A percentile compares a stretch with the other conserved stretches of the same genome.
Evolutionary conservation across 768 basidiomycete species (phyloP).

Genomic region (Lanmaoa rubissima): DNA sequence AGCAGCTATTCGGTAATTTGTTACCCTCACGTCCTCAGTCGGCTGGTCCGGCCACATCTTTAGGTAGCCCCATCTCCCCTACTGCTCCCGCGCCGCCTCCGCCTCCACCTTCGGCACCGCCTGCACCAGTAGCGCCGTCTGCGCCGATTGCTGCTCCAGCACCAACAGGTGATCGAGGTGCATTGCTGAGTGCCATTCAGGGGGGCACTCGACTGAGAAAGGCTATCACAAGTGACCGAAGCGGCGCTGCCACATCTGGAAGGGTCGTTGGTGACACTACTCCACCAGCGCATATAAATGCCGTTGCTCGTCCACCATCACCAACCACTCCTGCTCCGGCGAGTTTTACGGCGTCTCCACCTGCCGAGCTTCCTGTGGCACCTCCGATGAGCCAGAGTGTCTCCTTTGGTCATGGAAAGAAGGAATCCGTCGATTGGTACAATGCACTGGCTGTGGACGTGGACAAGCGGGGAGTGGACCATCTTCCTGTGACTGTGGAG

Average conservation of each 20-base stretch:
- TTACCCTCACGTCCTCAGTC: conserved; percentile 59
- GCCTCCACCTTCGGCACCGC: conserved; percentile 37
- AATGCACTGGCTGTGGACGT: conserved; percentile 68
- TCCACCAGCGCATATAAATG: conserved; percentile 67
- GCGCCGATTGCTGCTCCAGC: conserved; percentile 36
- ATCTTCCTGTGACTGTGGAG: conserved; percentile 52
- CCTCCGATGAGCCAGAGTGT: conserved; percentile 13
- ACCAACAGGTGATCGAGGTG: conserved; percentile 53
- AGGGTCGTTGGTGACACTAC: conserved; percentile 73
- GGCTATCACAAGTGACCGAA: conserved; percentile 81
- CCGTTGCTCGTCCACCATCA: conserved; percentile 41
- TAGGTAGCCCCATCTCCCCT: conserved; percentile 27
- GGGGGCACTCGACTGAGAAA: conserved; percentile 69
- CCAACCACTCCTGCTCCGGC: conserved; percentile 9
- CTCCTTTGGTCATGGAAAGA: conserved; percentile 42
- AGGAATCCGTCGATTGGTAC: conserved; percentile 92
- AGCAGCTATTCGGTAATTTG: conserved; percentile 73
- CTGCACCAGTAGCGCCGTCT: conserved; percentile 15
- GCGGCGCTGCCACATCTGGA: conserved; percentile 65
- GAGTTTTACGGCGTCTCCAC: conserved; percentile 16
- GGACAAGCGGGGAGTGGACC: conserved; percentile 47
- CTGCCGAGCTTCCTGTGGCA: conserved; percentile 18
- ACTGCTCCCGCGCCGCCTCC: conserved; percentile 38
- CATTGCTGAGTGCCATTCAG: conserved; percentile 78
- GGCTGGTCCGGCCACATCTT: conserved; percentile 38